Percentiles rank a stretch among this genome's conserved stretches.
These are phyloP conservation scores for Aspergillus awamori DNA, from an alignment of 2,329 filamentous ascomycete genomes.

Conservation along the genomic window DNA sequence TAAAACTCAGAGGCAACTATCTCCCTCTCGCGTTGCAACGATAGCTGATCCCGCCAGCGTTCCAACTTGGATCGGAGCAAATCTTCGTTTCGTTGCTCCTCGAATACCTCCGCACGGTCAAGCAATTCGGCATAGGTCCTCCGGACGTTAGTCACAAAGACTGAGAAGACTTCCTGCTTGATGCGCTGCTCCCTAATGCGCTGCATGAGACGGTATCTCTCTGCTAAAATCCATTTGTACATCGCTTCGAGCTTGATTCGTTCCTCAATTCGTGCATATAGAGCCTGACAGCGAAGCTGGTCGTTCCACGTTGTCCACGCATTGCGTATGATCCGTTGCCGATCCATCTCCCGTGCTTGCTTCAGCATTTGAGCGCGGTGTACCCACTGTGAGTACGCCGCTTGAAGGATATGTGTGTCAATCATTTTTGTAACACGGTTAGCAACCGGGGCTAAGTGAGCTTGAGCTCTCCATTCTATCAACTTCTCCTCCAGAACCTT, in stretches of 20 bases:
- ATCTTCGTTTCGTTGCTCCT: slow-evolving; percentile 36
- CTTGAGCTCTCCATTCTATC: slow-evolving; percentile 47
- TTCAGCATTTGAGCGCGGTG: slow-evolving; percentile 47
- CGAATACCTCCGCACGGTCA: slow-evolving; percentile 40
- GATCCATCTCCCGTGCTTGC: slow-evolving; percentile 55
- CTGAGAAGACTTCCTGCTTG: slow-evolving; percentile 42
- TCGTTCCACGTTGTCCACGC: slow-evolving; percentile 67
- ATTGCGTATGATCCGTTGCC: slow-evolving; percentile 57
- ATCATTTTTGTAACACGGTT: slow-evolving; percentile 49
- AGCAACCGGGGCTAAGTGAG: slow-evolving; percentile 46
- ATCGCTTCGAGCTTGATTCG: slow-evolving; percentile 59
- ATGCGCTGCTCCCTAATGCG: slow-evolving; percentile 45
- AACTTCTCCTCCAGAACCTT: slow-evolving; percentile 42
- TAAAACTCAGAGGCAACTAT: slow-evolving; percentile 48
- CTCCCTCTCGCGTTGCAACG: slow-evolving; percentile 44
- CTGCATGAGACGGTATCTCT: slow-evolving; percentile 45
- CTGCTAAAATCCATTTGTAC: slow-evolving; percentile 64
- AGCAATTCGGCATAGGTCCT: slow-evolving; percentile 41
- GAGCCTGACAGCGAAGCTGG: slow-evolving; percentile 56
- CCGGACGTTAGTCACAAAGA: slow-evolving; percentile 44
- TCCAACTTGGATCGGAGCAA: slow-evolving; percentile 39
- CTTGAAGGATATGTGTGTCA: slow-evolving; percentile 49
- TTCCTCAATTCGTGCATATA: slow-evolving; percentile 58
- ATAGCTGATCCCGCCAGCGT: slow-evolving; percentile 43
- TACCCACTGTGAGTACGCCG: slow-evolving; percentile 55